phyloP scores from a whole-genome alignment of 768 basidiomycete species.

The Piloderma croceum region DNA sequence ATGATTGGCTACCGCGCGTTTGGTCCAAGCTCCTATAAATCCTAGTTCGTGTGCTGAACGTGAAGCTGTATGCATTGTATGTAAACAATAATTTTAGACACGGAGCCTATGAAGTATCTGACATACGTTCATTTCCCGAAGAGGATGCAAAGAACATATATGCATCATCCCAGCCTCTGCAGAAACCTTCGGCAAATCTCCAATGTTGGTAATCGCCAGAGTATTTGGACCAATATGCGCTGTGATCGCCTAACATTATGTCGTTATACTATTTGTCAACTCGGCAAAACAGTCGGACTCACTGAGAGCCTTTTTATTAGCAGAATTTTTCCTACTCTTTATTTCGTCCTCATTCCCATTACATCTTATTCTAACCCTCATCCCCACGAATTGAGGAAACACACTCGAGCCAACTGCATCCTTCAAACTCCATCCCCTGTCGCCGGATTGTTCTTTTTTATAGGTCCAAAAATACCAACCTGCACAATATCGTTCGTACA shows the following conservation, averaged over 20 bases:
- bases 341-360: slow-evolving; percentile 14
- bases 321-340: slow-evolving; percentile 20
- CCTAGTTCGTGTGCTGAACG: slow-evolving; percentile 51
- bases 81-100: too few relatives aligned
- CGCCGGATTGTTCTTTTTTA: slow-evolving; percentile 60
- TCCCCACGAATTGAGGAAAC: slow-evolving; percentile 50
- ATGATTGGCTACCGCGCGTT: slow-evolving; percentile 40
- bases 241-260: slow-evolving; percentile 30
- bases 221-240: slow-evolving; percentile 42
- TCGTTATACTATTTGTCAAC: background rate
- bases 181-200: slow-evolving; percentile 62
- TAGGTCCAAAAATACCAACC: slow-evolving; percentile 88
- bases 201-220: slow-evolving; percentile 60
- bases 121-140: slow-evolving; percentile 8
- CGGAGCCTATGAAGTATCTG: slow-evolving; percentile 11
- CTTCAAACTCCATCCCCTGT: slow-evolving; percentile 69
- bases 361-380: slow-evolving; percentile 17
- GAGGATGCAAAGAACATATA: slow-evolving; percentile 51
- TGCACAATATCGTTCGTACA: slow-evolving; percentile 58
- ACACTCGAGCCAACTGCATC: slow-evolving; percentile 60
- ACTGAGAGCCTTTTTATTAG: slow-evolving; percentile 24
- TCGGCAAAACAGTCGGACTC: slow-evolving; percentile 3
- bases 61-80: slow-evolving; percentile 13
- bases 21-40: slow-evolving; percentile 58
- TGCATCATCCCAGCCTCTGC: slow-evolving; percentile 68